Evolutionary conservation across 805 yeast species (phyloP).

Genomic region (Nematodospora valgi): DNA sequence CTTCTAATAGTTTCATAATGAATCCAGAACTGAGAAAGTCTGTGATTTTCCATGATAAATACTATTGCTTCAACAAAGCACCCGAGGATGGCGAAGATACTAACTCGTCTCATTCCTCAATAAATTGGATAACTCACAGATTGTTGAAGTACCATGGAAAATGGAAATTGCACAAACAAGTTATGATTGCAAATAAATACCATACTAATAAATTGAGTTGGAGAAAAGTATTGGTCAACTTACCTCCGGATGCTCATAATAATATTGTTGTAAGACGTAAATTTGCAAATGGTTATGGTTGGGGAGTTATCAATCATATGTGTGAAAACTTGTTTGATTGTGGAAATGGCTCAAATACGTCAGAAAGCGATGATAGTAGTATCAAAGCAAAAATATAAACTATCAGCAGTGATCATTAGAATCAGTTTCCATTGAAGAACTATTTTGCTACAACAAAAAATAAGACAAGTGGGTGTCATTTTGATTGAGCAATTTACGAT

Average conservation of each 20-base stretch:
- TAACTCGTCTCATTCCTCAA: constrained; percentile 4
- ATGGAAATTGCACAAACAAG: constrained; percentile 39
- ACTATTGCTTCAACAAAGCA: constrained; percentile 29
- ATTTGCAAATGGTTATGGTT: constrained; percentile 44
- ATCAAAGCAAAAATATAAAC: constrained; percentile 1
- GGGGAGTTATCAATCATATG: constrained; percentile 45
- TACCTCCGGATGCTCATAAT: constrained; percentile 47
- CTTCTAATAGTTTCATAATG: constrained; percentile 28
- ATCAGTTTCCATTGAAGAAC: background rate
- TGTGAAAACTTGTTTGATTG: constrained; percentile 14
- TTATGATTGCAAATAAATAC: constrained; percentile 38
- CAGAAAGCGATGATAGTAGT: background rate
- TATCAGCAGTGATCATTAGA: background rate
- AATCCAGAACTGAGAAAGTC: constrained; percentile 32
- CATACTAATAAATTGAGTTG: constrained; percentile 35
- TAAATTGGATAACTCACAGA: constrained; percentile 2
- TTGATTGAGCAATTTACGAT: too few species aligned
- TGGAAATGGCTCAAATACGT: background rate
- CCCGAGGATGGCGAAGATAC: constrained; percentile 21
- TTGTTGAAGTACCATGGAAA: constrained; percentile 25
- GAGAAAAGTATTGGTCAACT: constrained; percentile 42
- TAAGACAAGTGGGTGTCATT: too few species aligned
- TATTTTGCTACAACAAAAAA: background rate
- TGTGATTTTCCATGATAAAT: constrained; percentile 42
- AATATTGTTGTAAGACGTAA: constrained; percentile 42